Conservation (phyloP, 192 early-diverging fungal genomes). For the Umbelopsis isabellina region DNA sequence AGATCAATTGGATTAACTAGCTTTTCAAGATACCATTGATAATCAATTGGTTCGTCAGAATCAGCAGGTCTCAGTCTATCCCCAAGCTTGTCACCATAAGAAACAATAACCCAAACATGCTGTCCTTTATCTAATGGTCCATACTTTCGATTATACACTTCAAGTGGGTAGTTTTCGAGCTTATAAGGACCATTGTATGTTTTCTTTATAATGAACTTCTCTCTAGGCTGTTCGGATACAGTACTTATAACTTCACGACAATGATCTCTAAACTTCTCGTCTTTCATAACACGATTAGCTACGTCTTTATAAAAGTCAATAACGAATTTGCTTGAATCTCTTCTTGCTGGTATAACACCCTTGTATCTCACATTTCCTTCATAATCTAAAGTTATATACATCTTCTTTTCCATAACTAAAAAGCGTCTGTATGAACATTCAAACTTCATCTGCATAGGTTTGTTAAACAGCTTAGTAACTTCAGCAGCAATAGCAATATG, state of each 20-base stretch:
- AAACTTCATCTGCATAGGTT: constrained; percentile 32
- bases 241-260: constrained; percentile 1
- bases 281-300: neutral
- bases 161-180: neutral
- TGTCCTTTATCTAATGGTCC: constrained; percentile 3
- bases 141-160: neutral
- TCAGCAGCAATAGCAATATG: constrained; percentile 22
- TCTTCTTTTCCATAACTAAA: constrained; percentile 34
- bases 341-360: constrained; percentile 34
- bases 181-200: neutral
- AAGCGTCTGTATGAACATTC: constrained; percentile 25
- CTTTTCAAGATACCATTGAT: constrained; percentile 2
- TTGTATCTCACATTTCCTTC: constrained; percentile 23
- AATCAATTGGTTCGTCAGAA: constrained; percentile 3
- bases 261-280: neutral
- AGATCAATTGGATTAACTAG: neutral
- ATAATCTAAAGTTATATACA: constrained; percentile 26
- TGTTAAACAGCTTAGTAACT: constrained; percentile 21
- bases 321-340: constrained; percentile 34
- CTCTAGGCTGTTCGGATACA: neutral
- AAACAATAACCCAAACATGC: neutral
- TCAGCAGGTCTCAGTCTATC: neutral
- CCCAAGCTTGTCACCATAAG: neutral
- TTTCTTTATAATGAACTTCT: neutral
- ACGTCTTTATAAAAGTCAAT: constrained; percentile 23